These are phyloP conservation scores for Quercus phellos DNA, from an alignment of 331 rosid species.

Conservation along the genomic window DNA sequence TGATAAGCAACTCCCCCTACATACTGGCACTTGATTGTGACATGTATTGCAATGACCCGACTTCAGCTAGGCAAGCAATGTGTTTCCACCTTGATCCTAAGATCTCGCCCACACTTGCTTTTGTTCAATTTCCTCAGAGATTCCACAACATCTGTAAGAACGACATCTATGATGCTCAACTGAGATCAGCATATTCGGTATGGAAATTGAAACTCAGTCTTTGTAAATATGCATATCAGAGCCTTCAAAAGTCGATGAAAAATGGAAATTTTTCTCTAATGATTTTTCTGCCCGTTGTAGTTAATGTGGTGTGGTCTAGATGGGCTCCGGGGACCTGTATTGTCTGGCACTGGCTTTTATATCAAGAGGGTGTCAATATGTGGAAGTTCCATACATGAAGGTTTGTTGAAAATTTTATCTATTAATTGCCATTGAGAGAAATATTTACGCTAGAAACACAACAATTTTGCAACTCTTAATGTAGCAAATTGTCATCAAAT, in stretches of 20 bases:
- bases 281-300: constrained; percentile 23
- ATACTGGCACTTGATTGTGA: constrained; percentile 75
- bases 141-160: constrained; percentile 50
- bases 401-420: neutral
- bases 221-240: neutral
- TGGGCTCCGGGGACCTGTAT: constrained; percentile 59
- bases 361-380: constrained; percentile 51
- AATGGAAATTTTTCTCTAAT: neutral
- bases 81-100: constrained; percentile 70
- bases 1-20: constrained; percentile 69
- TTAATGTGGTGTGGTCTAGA: constrained; percentile 54
- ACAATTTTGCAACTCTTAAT: neutral
- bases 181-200: constrained; percentile 43
- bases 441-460: no score
- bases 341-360: constrained; percentile 63
- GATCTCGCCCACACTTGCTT: constrained; percentile 50
- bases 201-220: constrained; percentile 4
- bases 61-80: constrained; percentile 67
- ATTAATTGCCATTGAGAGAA: neutral
- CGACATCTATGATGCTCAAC: constrained; percentile 66
- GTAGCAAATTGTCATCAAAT: neutral
- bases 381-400: constrained; percentile 33
- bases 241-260: neutral
- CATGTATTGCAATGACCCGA: constrained; percentile 68
- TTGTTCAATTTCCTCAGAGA: constrained; percentile 81